These are phyloP conservation scores for Rhodotorula sp. DNA, from an alignment of 1,284 basidiomycete genomes.

Conservation along the genomic window DNA sequence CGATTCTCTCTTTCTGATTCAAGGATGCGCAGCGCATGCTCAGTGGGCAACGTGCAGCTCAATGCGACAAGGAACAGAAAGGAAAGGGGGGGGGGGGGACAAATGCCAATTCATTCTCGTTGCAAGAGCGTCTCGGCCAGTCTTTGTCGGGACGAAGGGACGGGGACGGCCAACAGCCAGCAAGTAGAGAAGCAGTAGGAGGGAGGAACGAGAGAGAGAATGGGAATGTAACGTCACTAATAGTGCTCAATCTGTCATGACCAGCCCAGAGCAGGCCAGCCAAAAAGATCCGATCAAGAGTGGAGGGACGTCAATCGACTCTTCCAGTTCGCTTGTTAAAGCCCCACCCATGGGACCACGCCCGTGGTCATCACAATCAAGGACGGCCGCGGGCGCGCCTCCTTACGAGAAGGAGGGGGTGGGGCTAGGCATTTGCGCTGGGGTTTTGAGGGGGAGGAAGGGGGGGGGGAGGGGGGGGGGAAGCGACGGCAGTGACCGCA, in stretches of 20 bases:
- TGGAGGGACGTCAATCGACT: constrained; percentile 28
- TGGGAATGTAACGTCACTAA: constrained; percentile 24
- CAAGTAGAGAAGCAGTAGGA: too few relatives aligned
- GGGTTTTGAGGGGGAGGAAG: not conserved
- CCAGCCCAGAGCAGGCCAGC: not conserved
- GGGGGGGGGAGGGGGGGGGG: not conserved
- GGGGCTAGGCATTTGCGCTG: constrained; percentile 25
- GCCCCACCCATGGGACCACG: constrained; percentile 6
- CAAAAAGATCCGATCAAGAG: constrained; percentile 23
- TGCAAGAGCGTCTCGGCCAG: too few relatives aligned
- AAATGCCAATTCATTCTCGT: too few relatives aligned
- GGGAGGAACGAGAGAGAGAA: too few relatives aligned
- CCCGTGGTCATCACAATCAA: constrained; percentile 8
- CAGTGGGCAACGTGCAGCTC: too few relatives aligned
- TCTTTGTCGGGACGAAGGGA: too few relatives aligned
- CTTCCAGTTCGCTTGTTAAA: constrained; percentile 22
- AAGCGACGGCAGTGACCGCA: not conserved
- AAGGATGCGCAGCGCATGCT: too few relatives aligned
- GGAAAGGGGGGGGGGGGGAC: too few relatives aligned
- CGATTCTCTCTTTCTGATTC: too few relatives aligned
- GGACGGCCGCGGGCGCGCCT: constrained; percentile 10
- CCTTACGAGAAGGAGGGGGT: constrained; percentile 13
- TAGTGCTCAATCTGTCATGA: constrained; percentile 34
- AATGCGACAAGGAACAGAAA: too few relatives aligned
- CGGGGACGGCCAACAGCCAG: too few relatives aligned